phyloP scores from a whole-genome alignment of 305 asterid species.

The Nicotiana rustica region DNA sequence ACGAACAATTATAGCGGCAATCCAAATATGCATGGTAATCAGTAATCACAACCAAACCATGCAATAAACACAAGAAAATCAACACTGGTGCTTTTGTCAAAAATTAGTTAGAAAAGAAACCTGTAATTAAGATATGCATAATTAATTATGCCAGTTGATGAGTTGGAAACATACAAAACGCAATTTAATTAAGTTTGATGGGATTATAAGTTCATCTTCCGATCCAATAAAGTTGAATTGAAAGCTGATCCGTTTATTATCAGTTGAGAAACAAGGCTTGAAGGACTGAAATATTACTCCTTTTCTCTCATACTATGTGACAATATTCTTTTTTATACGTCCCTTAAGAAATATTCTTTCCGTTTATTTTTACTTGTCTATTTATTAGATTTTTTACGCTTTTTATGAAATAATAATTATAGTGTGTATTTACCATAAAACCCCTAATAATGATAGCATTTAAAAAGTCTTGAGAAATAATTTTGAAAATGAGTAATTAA shows the following conservation, averaged over 20 bases:
- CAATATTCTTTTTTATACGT: no score
- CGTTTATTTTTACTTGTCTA: no score
- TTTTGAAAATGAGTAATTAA: no score
- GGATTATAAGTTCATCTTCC: background rate
- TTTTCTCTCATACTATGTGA: no score
- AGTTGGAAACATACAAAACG: background rate
- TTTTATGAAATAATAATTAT: no score
- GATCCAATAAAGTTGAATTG: slow-evolving; percentile 22
- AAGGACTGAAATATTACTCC: background rate
- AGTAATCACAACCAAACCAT: slow-evolving; percentile 21
- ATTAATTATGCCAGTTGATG: background rate
- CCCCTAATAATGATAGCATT: no score
- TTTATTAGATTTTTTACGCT: no score
- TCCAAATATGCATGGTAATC: slow-evolving; percentile 40
- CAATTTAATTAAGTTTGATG: background rate
- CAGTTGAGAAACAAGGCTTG: slow-evolving; percentile 13
- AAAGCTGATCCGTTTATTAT: background rate
- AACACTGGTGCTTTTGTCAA: background rate
- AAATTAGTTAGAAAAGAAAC: background rate
- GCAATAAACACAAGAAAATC: background rate
- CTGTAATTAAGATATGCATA: background rate
- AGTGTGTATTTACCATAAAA: no score
- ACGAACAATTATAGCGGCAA: slow-evolving; percentile 36
- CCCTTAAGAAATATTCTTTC: no score
- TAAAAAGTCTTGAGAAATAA: no score